Evolutionary conservation across 2,329 filamentous ascomycete genomes (phyloP).

Genomic region (Fusarium caatingaense): DNA sequence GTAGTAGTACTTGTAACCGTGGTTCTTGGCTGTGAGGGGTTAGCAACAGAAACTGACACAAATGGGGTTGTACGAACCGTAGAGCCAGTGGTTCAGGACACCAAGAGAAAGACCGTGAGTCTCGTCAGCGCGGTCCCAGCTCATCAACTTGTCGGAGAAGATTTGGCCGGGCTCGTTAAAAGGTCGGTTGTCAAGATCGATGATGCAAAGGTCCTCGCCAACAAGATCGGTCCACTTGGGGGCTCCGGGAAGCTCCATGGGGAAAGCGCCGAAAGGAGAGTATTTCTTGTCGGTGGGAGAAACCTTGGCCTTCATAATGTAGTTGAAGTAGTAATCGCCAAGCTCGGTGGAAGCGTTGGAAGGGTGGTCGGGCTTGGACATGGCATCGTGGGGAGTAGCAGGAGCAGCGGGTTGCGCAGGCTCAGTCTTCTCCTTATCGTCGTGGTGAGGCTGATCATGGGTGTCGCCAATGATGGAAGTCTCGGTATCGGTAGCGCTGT

Average conservation of each 20-base stretch:
- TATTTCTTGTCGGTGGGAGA: slow-evolving; percentile 45
- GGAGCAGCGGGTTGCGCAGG: neutral
- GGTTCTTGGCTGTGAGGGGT: slow-evolving; percentile 54
- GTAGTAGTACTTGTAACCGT: slow-evolving; percentile 62
- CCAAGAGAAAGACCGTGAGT: slow-evolving; percentile 55
- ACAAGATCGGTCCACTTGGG: slow-evolving; percentile 50
- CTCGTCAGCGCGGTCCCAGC: slow-evolving; percentile 50
- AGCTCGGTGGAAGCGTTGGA: slow-evolving; percentile 42
- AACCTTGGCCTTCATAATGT: slow-evolving; percentile 47
- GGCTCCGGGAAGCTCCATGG: slow-evolving; percentile 47
- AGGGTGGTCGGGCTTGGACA: slow-evolving; percentile 28
- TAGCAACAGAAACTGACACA: slow-evolving; percentile 22
- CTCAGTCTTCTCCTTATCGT: slow-evolving; percentile 7
- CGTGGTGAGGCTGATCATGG: slow-evolving; percentile 6
- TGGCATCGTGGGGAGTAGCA: slow-evolving; percentile 11
- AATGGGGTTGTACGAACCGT: slow-evolving; percentile 45
- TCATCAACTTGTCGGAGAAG: slow-evolving; percentile 51
- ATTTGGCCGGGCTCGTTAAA: slow-evolving; percentile 53
- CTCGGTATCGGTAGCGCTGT: slow-evolving; percentile 40
- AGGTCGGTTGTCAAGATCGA: slow-evolving; percentile 58
- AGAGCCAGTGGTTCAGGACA: slow-evolving; percentile 59
- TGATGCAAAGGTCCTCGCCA: slow-evolving; percentile 57
- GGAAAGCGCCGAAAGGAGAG: slow-evolving; percentile 49
- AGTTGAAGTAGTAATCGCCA: slow-evolving; percentile 49
- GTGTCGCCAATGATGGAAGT: slow-evolving; percentile 27